Base-by-base conservation (phyloP, 495 filamentous ascomycete species). In the Aspergillus olivimuriae region DNA sequence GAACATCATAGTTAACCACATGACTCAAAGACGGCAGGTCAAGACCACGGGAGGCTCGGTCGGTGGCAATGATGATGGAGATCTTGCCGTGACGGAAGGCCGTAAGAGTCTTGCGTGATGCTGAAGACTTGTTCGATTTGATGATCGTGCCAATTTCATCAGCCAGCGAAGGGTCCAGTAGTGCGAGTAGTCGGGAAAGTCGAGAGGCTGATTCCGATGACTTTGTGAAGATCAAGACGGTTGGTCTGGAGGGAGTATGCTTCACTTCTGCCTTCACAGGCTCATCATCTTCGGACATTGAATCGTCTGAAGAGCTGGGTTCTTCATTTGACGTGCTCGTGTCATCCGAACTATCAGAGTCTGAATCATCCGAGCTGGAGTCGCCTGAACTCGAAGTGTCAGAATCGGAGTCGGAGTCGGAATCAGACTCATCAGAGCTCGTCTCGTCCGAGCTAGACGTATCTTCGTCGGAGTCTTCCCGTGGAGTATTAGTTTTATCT, bases 1-100 rank as follows among this genome's bases (percentile, higher is more conserved):
- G 94, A 24, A 97, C 70, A 57, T 97, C 92, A 69, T 98, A 98
- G 61, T 96, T 96, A 53, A 97, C 69, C 9, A 97, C 88, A 50
- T 94, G 84, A 18, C 80, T 80, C 18, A 97, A 72, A 18, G 80
- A 75, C 1, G 74, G 75, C 1, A 95, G 69, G 57, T 98, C 92
- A n/a, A 98, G 79, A 55, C 92, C 92, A 34, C 94, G 86, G 1
- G 91, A 84, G 1, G 91, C 89, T 18, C 91, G 83, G 57, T 98
- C 92, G 0, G 92, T 92, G 7, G 91, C 88, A 28, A 96, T 81
- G 8, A 96, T 79, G 31, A 95, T 74, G 2, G 77, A 78, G 2
- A 85, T 64, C 39, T 81, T 82, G 43, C 76, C 76, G 18, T 69
- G 60, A 10, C 73, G 62, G 62, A 89, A 90, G 4, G 75, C 74